A percentile compares a stretch with the other conserved stretches of the same genome.
phyloP scores from a whole-genome alignment of 1,284 basidiomycete genomes.

The Heterobasidion irregulare region DNA sequence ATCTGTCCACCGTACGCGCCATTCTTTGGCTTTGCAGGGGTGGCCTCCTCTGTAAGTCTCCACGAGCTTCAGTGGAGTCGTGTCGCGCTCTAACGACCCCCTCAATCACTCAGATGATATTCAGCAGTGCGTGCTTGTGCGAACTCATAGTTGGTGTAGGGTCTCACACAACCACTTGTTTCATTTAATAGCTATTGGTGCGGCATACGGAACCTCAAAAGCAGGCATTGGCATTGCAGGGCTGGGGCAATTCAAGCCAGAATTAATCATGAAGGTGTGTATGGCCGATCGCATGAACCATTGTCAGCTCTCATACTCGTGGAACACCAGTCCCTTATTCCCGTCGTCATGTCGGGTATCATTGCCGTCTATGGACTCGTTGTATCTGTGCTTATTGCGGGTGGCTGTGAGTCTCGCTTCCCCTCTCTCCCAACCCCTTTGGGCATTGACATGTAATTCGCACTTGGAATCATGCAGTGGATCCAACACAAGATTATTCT shows the following conservation, averaged over 20 bases:
- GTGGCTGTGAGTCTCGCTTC: conserved; percentile 35
- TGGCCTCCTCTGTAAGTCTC: conserved; percentile 65
- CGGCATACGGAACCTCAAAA: conserved; percentile 96
- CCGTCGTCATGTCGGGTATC: conserved; percentile 83
- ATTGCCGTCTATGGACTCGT: conserved; percentile 64
- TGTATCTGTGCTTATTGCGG: conserved; percentile 64
- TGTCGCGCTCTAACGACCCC: conserved; percentile 3
- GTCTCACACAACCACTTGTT: neutral
- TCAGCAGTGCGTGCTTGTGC: conserved; percentile 63
- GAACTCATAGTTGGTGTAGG: conserved; percentile 1
- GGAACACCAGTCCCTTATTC: conserved; percentile 44
- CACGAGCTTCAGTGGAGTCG: neutral
- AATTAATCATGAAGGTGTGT: conserved; percentile 94
- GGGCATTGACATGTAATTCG: neutral
- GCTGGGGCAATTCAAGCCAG: conserved; percentile 89
- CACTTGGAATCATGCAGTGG: conserved; percentile 36
- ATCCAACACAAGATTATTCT: conserved; percentile 50
- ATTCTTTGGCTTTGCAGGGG: conserved; percentile 82
- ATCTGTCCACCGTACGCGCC: conserved; percentile 76
- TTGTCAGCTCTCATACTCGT: neutral
- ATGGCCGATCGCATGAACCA: neutral
- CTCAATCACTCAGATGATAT: conserved; percentile 57
- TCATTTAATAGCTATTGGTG: conserved; percentile 65
- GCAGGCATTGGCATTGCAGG: conserved; percentile 98
- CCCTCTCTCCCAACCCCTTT: neutral